These are phyloP conservation scores for Eugenia klotzschiana DNA, from an alignment of 441 rosid genomes.

Conservation along the genomic window DNA sequence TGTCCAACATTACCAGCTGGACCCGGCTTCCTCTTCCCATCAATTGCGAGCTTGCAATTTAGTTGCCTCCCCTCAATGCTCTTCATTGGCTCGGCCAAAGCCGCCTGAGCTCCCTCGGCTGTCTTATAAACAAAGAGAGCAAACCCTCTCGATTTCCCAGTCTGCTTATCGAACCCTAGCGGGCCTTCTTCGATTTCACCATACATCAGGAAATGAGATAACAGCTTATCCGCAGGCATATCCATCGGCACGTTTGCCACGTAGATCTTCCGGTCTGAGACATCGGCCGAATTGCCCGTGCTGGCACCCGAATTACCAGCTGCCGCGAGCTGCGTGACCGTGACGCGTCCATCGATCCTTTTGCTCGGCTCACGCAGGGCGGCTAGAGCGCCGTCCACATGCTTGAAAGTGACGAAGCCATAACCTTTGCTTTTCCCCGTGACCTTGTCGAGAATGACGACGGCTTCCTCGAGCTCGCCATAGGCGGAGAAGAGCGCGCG, in stretches of 20 bases:
- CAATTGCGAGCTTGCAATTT: constrained; percentile 31
- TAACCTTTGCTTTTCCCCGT: constrained; percentile 6
- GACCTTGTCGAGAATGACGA: not conserved
- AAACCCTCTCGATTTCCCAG: constrained; percentile 17
- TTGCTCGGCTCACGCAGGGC: constrained; percentile 4
- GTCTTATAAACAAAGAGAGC: constrained; percentile 19
- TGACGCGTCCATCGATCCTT: constrained; percentile 2
- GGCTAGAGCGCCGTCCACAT: not conserved
- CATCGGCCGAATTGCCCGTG: not conserved
- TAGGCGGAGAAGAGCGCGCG: not conserved
- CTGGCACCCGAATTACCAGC: not conserved
- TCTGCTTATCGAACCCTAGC: constrained; percentile 12
- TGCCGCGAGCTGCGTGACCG: not conserved
- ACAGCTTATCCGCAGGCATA: not conserved
- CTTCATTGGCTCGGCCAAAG: constrained; percentile 13
- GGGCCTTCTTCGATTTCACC: constrained; percentile 22
- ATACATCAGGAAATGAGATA: not conserved
- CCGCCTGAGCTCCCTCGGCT: constrained; percentile 13
- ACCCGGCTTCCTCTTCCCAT: constrained; percentile 38
- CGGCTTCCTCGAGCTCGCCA: constrained; percentile 7
- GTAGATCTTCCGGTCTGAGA: not conserved
- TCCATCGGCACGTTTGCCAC: not conserved
- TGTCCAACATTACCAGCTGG: constrained; percentile 5
- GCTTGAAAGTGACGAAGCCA: constrained; percentile 5
- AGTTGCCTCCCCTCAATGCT: constrained; percentile 15